phyloP scores from a whole-genome alignment of 345 rosid genomes.

The Syzygium aqueum region DNA sequence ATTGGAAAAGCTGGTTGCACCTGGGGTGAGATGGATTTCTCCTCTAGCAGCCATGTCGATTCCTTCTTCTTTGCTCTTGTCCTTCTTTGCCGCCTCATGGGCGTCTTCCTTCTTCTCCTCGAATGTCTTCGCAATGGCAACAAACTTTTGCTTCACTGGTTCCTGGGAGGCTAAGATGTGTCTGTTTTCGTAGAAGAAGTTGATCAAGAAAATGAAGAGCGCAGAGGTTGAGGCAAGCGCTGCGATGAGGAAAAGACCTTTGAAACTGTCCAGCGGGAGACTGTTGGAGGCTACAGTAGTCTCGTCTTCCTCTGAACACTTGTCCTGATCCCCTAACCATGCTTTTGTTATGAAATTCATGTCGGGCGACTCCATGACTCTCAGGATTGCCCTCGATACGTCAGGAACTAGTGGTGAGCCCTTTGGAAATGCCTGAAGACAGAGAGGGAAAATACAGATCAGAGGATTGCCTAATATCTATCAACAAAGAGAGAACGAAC shows the following conservation, averaged over 20 bases:
- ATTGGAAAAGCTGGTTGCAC: not conserved
- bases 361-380: not conserved
- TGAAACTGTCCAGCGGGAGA: constrained; percentile 2
- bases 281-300: not conserved
- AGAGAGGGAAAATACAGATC: not conserved
- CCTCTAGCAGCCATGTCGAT: not conserved
- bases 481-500: not conserved
- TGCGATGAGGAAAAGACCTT: constrained; percentile 3
- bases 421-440: constrained; percentile 7
- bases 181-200: not conserved
- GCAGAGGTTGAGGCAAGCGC: not conserved
- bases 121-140: not conserved
- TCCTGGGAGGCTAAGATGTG: not conserved
- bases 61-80: not conserved
- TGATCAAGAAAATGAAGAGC: not conserved
- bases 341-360: not conserved
- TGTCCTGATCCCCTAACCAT: not conserved
- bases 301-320: not conserved
- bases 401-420: constrained; percentile 6
- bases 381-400: constrained; percentile 8
- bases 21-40: not conserved
- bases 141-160: not conserved
- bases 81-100: not conserved
- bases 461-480: not conserved
- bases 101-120: constrained; percentile 2